phyloP scores from a whole-genome alignment of 441 rosid species.

The Sinapis alba region DNA sequence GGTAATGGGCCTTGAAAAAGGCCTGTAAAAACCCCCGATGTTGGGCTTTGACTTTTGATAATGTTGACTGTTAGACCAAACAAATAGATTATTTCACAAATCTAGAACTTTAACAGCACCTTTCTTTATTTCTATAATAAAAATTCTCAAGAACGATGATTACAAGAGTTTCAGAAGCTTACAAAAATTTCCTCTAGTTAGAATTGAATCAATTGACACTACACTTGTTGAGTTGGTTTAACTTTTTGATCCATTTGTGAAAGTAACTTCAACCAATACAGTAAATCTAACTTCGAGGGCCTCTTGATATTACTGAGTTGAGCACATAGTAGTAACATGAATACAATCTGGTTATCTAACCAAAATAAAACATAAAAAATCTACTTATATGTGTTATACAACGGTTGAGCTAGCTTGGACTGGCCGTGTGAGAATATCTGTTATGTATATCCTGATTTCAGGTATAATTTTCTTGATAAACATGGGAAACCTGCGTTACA shows the following conservation, averaged over 20 bases:
- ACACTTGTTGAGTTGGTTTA: neutral
- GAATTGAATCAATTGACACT: neutral
- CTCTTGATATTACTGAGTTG: neutral
- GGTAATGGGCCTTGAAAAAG: constrained; percentile 20
- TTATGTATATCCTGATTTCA: constrained; percentile 52
- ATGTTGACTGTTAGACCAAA: neutral
- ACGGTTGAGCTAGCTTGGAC: constrained; percentile 33
- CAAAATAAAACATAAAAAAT: neutral
- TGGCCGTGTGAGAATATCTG: constrained; percentile 47
- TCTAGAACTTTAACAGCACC: neutral
- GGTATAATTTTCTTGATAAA: constrained; percentile 52
- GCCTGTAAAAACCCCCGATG: neutral
- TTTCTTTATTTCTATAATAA: neutral
- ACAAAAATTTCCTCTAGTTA: neutral
- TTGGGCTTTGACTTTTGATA: neutral
- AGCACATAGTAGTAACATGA: neutral
- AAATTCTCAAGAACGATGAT: neutral
- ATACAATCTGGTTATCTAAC: neutral
- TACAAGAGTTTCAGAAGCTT: neutral
- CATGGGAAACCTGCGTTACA: constrained; percentile 49
- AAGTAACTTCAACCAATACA: neutral
- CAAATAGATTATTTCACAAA: neutral
- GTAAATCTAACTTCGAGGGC: neutral
- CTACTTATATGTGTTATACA: constrained; percentile 17
- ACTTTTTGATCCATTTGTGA: neutral